Conservation (phyloP, 345 rosid genomes). For the Populus pruinosa region DNA sequence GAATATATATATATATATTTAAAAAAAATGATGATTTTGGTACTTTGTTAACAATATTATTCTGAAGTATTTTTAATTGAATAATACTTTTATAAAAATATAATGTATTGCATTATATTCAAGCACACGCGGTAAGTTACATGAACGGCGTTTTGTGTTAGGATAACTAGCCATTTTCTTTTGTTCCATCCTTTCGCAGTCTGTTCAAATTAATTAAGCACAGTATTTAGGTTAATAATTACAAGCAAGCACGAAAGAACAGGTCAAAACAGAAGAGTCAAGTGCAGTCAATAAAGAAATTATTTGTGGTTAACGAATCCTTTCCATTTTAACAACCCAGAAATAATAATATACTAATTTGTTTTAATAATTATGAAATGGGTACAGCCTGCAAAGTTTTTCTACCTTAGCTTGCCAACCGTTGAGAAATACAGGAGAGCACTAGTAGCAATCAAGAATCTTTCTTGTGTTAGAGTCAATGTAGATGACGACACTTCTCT, state of each 20-base stretch:
- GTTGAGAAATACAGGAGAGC: slow-evolving; percentile 28
- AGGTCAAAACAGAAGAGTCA: neutral
- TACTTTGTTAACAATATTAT: too few species aligned
- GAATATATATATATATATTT: too few species aligned
- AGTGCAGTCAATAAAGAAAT: neutral
- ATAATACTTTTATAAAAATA: too few species aligned
- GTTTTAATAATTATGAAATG: neutral
- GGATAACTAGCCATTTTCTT: neutral
- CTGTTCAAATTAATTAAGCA: neutral
- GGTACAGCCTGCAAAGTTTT: slow-evolving; percentile 18
- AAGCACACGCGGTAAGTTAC: too few species aligned
- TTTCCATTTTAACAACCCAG: neutral
- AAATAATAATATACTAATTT: neutral
- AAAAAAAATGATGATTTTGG: too few species aligned
- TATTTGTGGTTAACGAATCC: neutral
- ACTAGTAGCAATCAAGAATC: neutral
- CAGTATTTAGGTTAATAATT: neutral
- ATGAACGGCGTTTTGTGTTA: neutral
- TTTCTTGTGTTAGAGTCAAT: slow-evolving; percentile 32
- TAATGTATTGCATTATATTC: too few species aligned
- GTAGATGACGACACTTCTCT: slow-evolving; percentile 29
- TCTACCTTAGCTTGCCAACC: slow-evolving; percentile 48
- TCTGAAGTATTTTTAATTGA: too few species aligned
- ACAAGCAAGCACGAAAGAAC: neutral
- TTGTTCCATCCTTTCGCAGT: neutral